These are phyloP conservation scores for Nosema muscidifuracis DNA, from an alignment of 371 early-diverging fungal species.

Conservation along the genomic window DNA sequence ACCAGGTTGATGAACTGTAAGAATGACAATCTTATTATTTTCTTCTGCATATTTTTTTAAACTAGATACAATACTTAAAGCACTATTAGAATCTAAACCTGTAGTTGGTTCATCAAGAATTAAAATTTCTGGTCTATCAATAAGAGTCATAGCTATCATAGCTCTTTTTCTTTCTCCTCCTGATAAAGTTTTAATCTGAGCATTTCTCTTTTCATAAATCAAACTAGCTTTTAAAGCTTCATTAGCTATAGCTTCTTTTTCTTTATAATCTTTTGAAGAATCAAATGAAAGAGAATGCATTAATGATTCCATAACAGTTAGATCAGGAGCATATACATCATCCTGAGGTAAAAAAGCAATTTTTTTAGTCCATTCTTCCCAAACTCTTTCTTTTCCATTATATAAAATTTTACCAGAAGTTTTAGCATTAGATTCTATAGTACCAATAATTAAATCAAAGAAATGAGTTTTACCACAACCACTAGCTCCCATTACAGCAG, in stretches of 20 bases:
- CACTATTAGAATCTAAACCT: constrained; percentile 52
- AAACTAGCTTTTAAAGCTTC: constrained; percentile 8
- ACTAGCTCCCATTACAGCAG: constrained; percentile 71
- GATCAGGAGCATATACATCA: background rate
- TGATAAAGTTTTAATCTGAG: constrained; percentile 33
- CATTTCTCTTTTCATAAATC: background rate
- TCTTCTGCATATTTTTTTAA: constrained; percentile 25
- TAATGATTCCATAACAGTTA: background rate
- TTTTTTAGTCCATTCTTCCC: constrained; percentile 35
- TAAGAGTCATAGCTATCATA: constrained; percentile 42
- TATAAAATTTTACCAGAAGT: constrained; percentile 64
- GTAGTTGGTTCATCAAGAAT: constrained; percentile 52
- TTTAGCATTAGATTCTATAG: constrained; percentile 65
- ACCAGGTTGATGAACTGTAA: constrained; percentile 53
- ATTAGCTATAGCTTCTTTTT: constrained; percentile 61
- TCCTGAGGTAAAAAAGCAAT: constrained; percentile 55
- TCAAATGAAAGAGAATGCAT: background rate
- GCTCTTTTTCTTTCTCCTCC: constrained; percentile 52
- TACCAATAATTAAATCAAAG: constrained; percentile 61
- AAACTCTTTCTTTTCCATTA: constrained; percentile 24
- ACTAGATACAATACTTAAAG: constrained; percentile 12
- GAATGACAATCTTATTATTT: constrained; percentile 23
- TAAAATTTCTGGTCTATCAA: constrained; percentile 30
- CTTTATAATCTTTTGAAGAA: constrained; percentile 55
- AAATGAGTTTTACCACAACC: constrained; percentile 66